Conservation (phyloP, 1,284 basidiomycete genomes). For the Cutaneotrichosporon curvatum region DNA sequence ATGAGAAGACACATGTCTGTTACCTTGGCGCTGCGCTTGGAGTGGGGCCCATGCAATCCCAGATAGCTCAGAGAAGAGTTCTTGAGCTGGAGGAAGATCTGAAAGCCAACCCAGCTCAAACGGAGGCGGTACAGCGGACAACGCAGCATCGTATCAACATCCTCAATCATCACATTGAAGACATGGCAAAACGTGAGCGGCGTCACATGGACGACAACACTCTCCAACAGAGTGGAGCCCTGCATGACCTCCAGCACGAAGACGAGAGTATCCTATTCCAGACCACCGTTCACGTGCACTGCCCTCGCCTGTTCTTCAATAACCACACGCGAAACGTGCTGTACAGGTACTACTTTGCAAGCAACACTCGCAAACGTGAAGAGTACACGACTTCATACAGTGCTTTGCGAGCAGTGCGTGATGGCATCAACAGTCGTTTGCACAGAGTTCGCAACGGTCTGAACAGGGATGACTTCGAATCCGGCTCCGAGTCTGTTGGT, state of each 20-base stretch:
- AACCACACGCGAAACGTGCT: conserved; percentile 73
- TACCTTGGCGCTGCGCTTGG: conserved; percentile 62
- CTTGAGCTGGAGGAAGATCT: conserved; percentile 24
- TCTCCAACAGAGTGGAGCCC: conserved; percentile 8
- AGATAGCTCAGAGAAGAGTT: conserved; percentile 55
- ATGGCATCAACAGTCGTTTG: conserved; percentile 22
- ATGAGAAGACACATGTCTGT: conserved; percentile 79
- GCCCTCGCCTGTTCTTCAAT: conserved; percentile 74
- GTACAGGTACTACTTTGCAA: conserved; percentile 84
- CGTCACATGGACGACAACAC: conserved; percentile 33
- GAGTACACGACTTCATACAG: conserved; percentile 80
- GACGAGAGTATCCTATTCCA: conserved; percentile 49
- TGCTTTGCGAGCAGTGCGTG: conserved; percentile 28
- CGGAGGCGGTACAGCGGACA: background rate
- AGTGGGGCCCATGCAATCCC: conserved; percentile 62
- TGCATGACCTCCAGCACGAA: background rate
- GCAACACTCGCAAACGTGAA: conserved; percentile 62
- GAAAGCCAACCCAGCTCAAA: background rate
- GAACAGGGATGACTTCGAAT: conserved; percentile 11
- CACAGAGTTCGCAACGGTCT: conserved; percentile 14
- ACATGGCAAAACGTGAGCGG: conserved; percentile 23
- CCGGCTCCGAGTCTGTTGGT: background rate
- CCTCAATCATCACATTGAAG: conserved; percentile 25
- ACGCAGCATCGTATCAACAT: conserved; percentile 22
- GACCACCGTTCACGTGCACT: conserved; percentile 86